Base-by-base conservation (phyloP, 306 rosid genomes). In the Vigna unguiculata region DNA sequence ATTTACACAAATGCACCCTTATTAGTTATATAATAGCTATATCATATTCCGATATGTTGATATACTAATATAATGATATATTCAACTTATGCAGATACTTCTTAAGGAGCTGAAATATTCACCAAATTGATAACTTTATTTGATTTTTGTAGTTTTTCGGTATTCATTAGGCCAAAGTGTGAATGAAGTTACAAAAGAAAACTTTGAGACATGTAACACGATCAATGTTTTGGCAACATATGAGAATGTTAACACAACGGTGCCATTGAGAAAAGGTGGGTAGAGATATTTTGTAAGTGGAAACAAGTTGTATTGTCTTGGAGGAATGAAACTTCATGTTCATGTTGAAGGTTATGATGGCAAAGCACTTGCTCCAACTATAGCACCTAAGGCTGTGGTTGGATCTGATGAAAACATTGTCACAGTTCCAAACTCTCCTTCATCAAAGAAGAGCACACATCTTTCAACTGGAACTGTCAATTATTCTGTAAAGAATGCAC, bases 301-400 rank as follows among this genome's bases (percentile, higher is more conserved):
- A 13, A 89, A 90, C 83, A 87, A 83, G 72, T 9, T 95, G 54
- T 75, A 85, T 55, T 95, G 99, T 80, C 89, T 95, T 41, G 97
- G 97, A 51, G 97, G 98, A 28, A 90, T 92, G 97, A 89, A 90
- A 86, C 84, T 95, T 24, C 87, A 74, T 45, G 82, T 85, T 13
- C 84, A 80, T 47, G 96, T 89, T 2, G 75, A 87, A 20, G 75
- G 45, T 5, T 60, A 51, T 22, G 67, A 51, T 22, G 77, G 82
- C 38, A 82, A 66, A 21, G 40, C 82, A 15, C 0, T 38, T 40
- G 86, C 93, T 0, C 92, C 93, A 0, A 72, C 87, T 16, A 4
- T 36, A 3, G 82, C 90, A 2, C 98, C 97, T 13, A 67, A 60
- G 45, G 67, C 85, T 1, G 25, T 61, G n/a, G 43, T 77, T 15